Evolutionary conservation across 1,139 yeast genomes (phyloP).

Genomic region (Kodamaea suecica): DNA sequence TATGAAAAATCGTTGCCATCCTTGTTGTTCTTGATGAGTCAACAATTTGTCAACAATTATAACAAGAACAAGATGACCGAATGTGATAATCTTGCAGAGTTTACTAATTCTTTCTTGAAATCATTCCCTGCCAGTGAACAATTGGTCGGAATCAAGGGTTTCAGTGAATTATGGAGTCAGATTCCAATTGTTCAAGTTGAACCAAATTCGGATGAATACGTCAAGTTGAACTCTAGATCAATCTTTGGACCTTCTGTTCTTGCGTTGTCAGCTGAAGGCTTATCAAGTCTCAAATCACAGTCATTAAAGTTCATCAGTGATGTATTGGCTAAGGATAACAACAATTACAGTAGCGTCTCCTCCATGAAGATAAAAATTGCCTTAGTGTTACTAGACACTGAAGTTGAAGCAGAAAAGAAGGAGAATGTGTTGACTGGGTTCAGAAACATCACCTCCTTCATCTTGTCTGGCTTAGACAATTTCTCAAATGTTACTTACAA

Average conservation of each 20-base stretch:
- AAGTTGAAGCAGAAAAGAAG: conserved; percentile 27
- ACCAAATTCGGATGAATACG: conserved; percentile 35
- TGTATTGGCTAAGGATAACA: conserved; percentile 41
- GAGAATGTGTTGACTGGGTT: conserved; percentile 38
- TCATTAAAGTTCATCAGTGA: conserved; percentile 54
- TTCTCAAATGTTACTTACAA: conserved; percentile 20
- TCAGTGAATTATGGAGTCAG: conserved; percentile 51
- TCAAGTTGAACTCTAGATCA: conserved; percentile 49
- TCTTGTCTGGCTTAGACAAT: conserved; percentile 35
- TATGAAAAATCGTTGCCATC: conserved; percentile 64
- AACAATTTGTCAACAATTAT: conserved; percentile 60
- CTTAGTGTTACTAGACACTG: conserved; percentile 50
- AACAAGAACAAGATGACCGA: conserved; percentile 61
- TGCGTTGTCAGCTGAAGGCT: conserved; percentile 48
- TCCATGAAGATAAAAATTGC: conserved; percentile 59
- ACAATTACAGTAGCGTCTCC: conserved; percentile 37
- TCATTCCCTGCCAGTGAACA: conserved; percentile 69
- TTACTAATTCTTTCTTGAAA: conserved; percentile 64
- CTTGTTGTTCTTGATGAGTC: conserved; percentile 74
- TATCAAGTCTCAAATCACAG: conserved; percentile 47
- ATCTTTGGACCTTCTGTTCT: conserved; percentile 62
- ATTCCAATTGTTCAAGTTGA: conserved; percentile 44
- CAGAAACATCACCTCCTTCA: conserved; percentile 39
- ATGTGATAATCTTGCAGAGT: conserved; percentile 64
- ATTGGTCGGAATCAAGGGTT: conserved; percentile 55